Conservation (phyloP, 73 alveolate species). For the Tetrahymena elliotti region DNA sequence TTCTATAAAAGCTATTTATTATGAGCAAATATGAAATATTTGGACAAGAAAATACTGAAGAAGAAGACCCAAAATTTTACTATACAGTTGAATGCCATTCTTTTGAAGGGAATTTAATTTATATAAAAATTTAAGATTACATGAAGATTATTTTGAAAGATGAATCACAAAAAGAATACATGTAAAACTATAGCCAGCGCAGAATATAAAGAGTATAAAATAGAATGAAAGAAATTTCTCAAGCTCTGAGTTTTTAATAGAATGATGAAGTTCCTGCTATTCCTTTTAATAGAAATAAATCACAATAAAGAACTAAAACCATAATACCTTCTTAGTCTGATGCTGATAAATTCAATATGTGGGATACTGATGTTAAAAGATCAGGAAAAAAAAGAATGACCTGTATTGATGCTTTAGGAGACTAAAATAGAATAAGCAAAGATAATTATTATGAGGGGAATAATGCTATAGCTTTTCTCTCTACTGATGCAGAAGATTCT, state of each 20-base stretch:
- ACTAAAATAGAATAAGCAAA: not conserved
- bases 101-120: not conserved
- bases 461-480: not conserved
- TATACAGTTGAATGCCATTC: not conserved
- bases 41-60: not conserved
- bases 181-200: not conserved
- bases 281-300: not conserved
- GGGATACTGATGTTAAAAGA: not conserved
- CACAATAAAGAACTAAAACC: not conserved
- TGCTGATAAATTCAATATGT: not conserved
- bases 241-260: not conserved
- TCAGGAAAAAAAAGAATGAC: not conserved
- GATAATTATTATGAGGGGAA: not conserved
- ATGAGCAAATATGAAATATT: not conserved
- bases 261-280: not conserved
- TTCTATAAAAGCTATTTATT: not conserved
- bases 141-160: not conserved
- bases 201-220: not conserved
- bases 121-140: not conserved
- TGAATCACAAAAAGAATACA: not conserved
- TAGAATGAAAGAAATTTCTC: not conserved
- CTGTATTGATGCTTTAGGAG: not conserved
- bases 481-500: not conserved
- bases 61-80: not conserved
- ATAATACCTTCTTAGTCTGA: not conserved